phyloP scores from a whole-genome alignment of 768 basidiomycete genomes.

The Mycena belliarum region DNA sequence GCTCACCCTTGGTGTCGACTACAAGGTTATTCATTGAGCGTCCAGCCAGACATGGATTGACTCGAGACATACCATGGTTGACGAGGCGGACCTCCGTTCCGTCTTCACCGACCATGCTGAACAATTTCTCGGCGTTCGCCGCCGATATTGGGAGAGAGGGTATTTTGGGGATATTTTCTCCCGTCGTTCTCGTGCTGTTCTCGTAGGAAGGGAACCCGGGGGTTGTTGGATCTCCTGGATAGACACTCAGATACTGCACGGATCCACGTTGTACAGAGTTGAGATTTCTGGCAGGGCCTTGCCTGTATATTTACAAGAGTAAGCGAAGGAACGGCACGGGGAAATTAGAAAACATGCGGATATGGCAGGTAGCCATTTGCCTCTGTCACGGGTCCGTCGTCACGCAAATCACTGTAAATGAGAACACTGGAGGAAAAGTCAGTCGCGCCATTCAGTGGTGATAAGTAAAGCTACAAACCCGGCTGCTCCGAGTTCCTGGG shows the following conservation, averaged over 20 bases:
- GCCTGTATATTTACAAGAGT: slow-evolving; percentile 29
- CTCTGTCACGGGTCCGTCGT: slow-evolving; percentile 63
- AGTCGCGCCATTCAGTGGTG: background rate
- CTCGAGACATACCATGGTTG: slow-evolving; percentile 48
- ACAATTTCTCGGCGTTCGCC: slow-evolving; percentile 59
- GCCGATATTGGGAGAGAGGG: slow-evolving; percentile 70
- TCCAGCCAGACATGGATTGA: background rate
- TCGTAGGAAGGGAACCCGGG: slow-evolving; percentile 69
- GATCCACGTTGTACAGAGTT: slow-evolving; percentile 66
- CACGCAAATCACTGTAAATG: slow-evolving; percentile 65
- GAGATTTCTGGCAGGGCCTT: slow-evolving; percentile 70
- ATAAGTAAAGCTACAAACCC: slow-evolving; percentile 27
- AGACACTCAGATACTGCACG: slow-evolving; percentile 62
- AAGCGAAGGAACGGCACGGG: background rate
- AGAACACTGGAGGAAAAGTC: slow-evolving; percentile 33
- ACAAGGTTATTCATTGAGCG: background rate
- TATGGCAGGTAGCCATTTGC: slow-evolving; percentile 57
- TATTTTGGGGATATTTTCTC: slow-evolving; percentile 51
- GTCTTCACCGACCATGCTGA: slow-evolving; percentile 43
- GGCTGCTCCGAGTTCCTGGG: slow-evolving; percentile 64
- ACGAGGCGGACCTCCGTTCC: slow-evolving; percentile 52
- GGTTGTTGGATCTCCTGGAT: slow-evolving; percentile 47
- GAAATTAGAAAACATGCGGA: slow-evolving; percentile 31
- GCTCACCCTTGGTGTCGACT: slow-evolving; percentile 27
- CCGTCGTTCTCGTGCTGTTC: slow-evolving; percentile 55